Evolutionary conservation across 345 rosid species (phyloP).

Genomic region (Linum lewisii): DNA sequence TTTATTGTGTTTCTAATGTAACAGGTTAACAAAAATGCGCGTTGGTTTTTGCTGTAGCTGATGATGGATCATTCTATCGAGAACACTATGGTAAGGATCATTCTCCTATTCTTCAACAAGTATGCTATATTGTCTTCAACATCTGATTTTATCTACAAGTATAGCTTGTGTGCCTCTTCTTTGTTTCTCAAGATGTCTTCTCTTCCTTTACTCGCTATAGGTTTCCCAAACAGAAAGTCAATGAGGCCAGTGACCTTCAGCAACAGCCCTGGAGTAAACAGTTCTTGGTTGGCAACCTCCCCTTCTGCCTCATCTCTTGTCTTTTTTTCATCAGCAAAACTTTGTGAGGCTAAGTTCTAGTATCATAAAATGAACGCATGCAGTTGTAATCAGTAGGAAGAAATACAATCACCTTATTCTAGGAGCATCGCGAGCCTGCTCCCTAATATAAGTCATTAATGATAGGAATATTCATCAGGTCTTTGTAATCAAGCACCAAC

Average conservation of each 20-base stretch:
- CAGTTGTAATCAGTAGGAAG: not conserved
- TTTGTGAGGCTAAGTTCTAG: not conserved
- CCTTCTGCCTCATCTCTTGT: slow-evolving; percentile 52
- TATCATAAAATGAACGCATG: too few species aligned
- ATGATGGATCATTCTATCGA: slow-evolving; percentile 42
- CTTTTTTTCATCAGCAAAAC: not conserved
- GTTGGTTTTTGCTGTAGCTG: too few species aligned
- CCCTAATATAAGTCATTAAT: slow-evolving; percentile 33
- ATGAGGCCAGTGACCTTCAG: slow-evolving; percentile 61
- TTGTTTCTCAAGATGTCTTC: slow-evolving; percentile 37
- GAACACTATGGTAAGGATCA: slow-evolving; percentile 56
- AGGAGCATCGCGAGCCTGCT: slow-evolving; percentile 3
- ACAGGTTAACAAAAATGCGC: too few species aligned
- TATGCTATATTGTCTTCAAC: slow-evolving; percentile 44
- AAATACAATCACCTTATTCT: slow-evolving; percentile 35
- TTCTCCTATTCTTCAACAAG: slow-evolving; percentile 64
- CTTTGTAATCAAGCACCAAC: slow-evolving; percentile 63
- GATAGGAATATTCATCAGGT: slow-evolving; percentile 48
- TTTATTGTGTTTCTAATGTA: too few species aligned
- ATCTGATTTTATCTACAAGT: slow-evolving; percentile 53
- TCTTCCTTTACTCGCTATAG: slow-evolving; percentile 46
- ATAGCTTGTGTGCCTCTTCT: slow-evolving; percentile 40
- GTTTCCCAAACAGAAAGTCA: slow-evolving; percentile 67
- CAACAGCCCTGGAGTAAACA: slow-evolving; percentile 39
- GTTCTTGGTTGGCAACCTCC: slow-evolving; percentile 46